Evolutionary conservation across 495 filamentous ascomycete species (phyloP).

Genomic region (Neurospora sp.): DNA sequence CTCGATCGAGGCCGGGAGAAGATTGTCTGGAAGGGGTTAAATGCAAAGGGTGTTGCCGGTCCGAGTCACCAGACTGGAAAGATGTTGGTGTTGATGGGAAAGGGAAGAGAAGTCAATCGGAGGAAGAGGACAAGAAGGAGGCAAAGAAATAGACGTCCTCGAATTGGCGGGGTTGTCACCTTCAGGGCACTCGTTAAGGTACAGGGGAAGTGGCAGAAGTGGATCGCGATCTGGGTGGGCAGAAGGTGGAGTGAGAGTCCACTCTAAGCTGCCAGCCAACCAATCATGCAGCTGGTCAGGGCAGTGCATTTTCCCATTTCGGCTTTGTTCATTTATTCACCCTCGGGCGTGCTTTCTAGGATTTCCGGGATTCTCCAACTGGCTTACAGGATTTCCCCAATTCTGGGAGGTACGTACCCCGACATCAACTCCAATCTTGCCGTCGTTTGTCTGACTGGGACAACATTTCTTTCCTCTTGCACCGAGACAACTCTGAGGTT

Average conservation of each 20-base stretch:
- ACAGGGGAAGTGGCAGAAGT: not conserved
- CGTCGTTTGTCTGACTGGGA: not conserved
- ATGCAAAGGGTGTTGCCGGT: not conserved
- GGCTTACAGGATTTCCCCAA: not conserved
- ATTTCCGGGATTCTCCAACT: not conserved
- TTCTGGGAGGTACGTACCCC: not conserved
- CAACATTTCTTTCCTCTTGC: not conserved
- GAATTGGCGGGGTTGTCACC: not conserved
- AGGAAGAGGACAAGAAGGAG: not conserved
- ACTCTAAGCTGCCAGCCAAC: not conserved
- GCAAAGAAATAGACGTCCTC: not conserved
- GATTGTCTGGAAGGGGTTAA: not conserved
- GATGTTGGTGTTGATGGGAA: not conserved
- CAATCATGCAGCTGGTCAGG: not conserved
- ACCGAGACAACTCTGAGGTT: too few species aligned
- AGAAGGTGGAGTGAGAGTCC: not conserved
- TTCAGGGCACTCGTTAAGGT: not conserved
- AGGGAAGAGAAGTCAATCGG: not conserved
- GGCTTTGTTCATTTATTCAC: not conserved
- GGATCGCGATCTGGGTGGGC: not conserved
- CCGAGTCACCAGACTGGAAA: not conserved
- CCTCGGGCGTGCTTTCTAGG: not conserved
- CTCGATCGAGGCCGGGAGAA: conserved; percentile 10
- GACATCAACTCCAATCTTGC: not conserved
- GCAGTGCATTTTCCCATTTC: not conserved